A percentile compares a stretch with the other conserved stretches of the same genome.
phyloP scores from a whole-genome alignment of 2,329 filamentous ascomycete species.

The Gaeumannomyces sp. region DNA sequence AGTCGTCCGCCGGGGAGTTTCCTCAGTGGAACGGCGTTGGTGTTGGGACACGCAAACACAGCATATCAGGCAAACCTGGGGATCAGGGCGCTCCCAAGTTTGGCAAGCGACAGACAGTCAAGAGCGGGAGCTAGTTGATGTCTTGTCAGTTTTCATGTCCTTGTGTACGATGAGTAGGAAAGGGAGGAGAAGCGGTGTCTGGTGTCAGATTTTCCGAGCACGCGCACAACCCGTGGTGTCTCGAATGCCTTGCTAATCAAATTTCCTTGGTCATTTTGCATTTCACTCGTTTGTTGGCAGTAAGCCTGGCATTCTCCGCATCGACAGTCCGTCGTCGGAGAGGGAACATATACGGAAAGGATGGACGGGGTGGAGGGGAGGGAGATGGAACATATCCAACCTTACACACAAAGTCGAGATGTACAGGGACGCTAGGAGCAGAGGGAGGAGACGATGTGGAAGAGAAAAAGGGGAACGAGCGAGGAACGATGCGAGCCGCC shows the following conservation, averaged over 20 bases:
- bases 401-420: not conserved
- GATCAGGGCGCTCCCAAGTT: not conserved
- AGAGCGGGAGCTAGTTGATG: constrained; percentile 1
- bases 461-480: not conserved
- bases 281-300: not conserved
- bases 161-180: constrained; percentile 9
- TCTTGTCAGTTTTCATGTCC: not conserved
- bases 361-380: not conserved
- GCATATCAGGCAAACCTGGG: constrained; percentile 3
- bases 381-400: not conserved
- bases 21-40: not conserved
- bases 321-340: not conserved
- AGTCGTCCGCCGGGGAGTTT: not conserved
- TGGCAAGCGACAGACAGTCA: constrained; percentile 3
- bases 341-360: not conserved
- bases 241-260: constrained; percentile 9
- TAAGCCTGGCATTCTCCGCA: not conserved
- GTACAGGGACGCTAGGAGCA: not conserved
- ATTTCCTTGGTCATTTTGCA: constrained; percentile 4
- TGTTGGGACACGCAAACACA: constrained; percentile 2
- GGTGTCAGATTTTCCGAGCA: constrained; percentile 3
- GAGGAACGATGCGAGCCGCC: constrained; percentile 1
- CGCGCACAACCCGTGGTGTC: not conserved
- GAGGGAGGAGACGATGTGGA: not conserved
- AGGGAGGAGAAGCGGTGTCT: not conserved